Percentiles rank a stretch among this genome's conserved stretches.
These are phyloP conservation scores for Mycena floridula DNA, from an alignment of 768 basidiomycete genomes.

Conservation along the genomic window DNA sequence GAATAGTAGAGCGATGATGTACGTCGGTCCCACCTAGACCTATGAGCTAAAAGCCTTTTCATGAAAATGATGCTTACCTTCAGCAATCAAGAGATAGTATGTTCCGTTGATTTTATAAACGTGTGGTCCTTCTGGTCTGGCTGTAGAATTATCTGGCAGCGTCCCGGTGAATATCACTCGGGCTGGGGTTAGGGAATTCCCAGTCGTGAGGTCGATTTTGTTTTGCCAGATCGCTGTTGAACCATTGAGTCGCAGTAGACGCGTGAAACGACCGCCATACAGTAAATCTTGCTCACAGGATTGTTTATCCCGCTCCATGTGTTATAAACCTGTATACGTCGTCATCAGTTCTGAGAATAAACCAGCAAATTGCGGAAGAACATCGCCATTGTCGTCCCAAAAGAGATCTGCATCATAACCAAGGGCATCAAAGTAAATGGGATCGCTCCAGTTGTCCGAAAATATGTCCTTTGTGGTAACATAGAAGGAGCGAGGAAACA, in stretches of 20 bases:
- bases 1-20: constrained; percentile 29
- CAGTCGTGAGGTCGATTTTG: constrained; percentile 31
- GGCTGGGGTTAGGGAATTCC: constrained; percentile 28
- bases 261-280: constrained; percentile 9
- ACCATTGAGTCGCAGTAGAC: background rate
- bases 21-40: constrained; percentile 27
- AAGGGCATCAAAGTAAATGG: constrained; percentile 30
- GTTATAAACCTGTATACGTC: constrained; percentile 23
- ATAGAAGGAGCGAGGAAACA: constrained; percentile 34
- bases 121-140: constrained; percentile 37
- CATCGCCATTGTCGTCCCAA: constrained; percentile 33
- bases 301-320: constrained; percentile 36
- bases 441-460: constrained; percentile 33
- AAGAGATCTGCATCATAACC: constrained; percentile 37
- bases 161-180: constrained; percentile 30
- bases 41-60: background rate
- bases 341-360: background rate
- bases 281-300: constrained; percentile 33
- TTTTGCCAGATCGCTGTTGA: constrained; percentile 32
- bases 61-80: constrained; percentile 17
- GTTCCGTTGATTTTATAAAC: constrained; percentile 30
- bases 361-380: constrained; percentile 3
- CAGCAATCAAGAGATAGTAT: constrained; percentile 35
- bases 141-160: constrained; percentile 24
- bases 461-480: constrained; percentile 32